phyloP scores from a whole-genome alignment of 805 yeast species.

The Candida parachauliodes region DNA sequence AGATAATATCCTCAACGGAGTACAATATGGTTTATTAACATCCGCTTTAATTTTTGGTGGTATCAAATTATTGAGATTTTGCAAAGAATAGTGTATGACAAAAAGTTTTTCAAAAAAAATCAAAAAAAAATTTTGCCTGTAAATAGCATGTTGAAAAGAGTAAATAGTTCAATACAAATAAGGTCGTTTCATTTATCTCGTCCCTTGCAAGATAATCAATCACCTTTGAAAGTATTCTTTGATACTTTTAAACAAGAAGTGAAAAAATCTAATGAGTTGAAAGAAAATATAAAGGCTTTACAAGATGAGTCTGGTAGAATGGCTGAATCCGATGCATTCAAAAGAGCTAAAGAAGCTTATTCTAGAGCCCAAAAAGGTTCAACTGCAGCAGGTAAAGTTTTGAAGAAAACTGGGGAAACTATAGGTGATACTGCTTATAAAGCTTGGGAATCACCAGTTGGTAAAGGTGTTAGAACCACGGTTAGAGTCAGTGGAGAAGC shows the following conservation, averaged over 20 bases:
- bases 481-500: conserved; percentile 79
- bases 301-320: conserved; percentile 94
- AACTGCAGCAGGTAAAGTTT: conserved; percentile 67
- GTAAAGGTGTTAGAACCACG: conserved; percentile 81
- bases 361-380: conserved; percentile 73
- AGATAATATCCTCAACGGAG: conserved; percentile 40
- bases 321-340: conserved; percentile 91
- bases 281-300: conserved; percentile 87
- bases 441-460: conserved; percentile 96
- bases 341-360: conserved; percentile 88
- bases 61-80: background rate
- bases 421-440: conserved; percentile 85
- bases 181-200: conserved; percentile 1
- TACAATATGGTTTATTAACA: conserved; percentile 18
- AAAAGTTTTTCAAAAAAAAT: too few species aligned
- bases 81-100: background rate
- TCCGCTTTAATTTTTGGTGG: conserved; percentile 6
- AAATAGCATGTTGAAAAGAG: conserved; percentile 3
- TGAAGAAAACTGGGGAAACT: conserved; percentile 87
- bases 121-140: conserved; percentile 2
- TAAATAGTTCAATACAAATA: too few species aligned
- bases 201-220: conserved; percentile 27
- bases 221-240: conserved; percentile 89
- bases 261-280: conserved; percentile 84
- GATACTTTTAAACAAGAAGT: conserved; percentile 91